These are phyloP conservation scores for Nicotiana otophora DNA, from an alignment of 257 asterid species.

Conservation along the genomic window DNA sequence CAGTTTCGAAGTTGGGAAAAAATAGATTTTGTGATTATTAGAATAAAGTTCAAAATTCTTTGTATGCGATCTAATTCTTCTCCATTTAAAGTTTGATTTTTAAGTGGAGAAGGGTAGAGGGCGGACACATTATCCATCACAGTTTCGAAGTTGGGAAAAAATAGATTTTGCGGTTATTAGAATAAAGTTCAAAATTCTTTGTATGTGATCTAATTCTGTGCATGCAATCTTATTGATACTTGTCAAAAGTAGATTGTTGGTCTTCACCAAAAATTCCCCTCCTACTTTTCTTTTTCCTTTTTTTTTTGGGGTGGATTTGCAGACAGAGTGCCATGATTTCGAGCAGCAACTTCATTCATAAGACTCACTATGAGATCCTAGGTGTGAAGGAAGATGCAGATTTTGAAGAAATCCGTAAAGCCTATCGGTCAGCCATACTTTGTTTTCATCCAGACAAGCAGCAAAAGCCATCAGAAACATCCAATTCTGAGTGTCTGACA, in stretches of 20 bases:
- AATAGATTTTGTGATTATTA: neutral
- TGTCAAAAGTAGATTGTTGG: neutral
- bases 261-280: neutral
- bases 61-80: neutral
- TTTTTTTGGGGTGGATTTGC: neutral
- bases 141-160: neutral
- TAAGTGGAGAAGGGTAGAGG: neutral
- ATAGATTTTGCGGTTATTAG: neutral
- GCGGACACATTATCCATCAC: neutral
- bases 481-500: conserved; percentile 1
- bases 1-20: neutral
- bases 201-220: neutral
- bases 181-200: no score
- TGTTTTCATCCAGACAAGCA: conserved; percentile 66
- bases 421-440: conserved; percentile 55
- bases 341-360: conserved; percentile 24
- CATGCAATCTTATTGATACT: neutral
- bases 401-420: conserved; percentile 54
- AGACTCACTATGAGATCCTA: conserved; percentile 56
- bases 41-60: no score
- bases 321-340: conserved; percentile 29
- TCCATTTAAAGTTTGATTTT: neutral
- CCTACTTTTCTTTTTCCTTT: neutral
- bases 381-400: conserved; percentile 62
- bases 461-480: conserved; percentile 26